Evolutionary conservation across 768 basidiomycete genomes (phyloP).

Genomic region (Brasilioporus rufonigricans): DNA sequence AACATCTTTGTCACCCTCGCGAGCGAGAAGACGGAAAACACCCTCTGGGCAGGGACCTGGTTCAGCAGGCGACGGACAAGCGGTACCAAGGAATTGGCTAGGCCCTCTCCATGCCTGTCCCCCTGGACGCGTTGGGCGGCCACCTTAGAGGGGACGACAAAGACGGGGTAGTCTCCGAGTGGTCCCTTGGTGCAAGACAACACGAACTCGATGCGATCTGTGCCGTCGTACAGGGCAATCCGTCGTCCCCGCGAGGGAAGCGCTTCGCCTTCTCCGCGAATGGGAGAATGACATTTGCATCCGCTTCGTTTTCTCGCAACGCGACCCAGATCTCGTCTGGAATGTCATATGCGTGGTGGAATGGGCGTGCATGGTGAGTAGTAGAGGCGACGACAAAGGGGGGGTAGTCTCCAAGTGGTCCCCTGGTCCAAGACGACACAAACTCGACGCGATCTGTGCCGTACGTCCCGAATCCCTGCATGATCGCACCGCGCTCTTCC

Average conservation of each 20-base stretch:
- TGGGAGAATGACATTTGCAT: slow-evolving; percentile 41
- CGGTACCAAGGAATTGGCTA: neutral
- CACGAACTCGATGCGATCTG: slow-evolving; percentile 7
- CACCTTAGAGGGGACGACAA: slow-evolving; percentile 15
- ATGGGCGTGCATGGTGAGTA: neutral
- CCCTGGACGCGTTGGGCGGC: neutral
- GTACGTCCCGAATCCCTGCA: slow-evolving; percentile 17
- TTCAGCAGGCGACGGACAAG: slow-evolving; percentile 12
- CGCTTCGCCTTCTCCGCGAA: slow-evolving; percentile 30
- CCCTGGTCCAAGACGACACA: too few species aligned
- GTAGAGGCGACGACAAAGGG: too few species aligned
- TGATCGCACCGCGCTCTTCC: slow-evolving; percentile 19
- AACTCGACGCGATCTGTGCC: too few species aligned
- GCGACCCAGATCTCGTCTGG: slow-evolving; percentile 24
- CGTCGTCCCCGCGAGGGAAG: slow-evolving; percentile 8
- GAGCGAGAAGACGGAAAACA: slow-evolving; percentile 65
- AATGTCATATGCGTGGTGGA: slow-evolving; percentile 15
- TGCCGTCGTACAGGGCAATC: slow-evolving; percentile 27
- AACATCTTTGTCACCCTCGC: slow-evolving; percentile 46
- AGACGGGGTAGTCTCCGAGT: slow-evolving; percentile 6
- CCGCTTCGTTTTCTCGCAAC: slow-evolving; percentile 25
- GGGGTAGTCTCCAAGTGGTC: too few species aligned
- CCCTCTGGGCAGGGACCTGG: slow-evolving; percentile 3
- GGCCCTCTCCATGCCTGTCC: neutral
- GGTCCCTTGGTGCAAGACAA: slow-evolving; percentile 6